A percentile compares a stretch with the other conserved stretches of the same genome.
Conservation (phyloP, 2,329 filamentous ascomycete species). For the Venturia nashicola region DNA sequence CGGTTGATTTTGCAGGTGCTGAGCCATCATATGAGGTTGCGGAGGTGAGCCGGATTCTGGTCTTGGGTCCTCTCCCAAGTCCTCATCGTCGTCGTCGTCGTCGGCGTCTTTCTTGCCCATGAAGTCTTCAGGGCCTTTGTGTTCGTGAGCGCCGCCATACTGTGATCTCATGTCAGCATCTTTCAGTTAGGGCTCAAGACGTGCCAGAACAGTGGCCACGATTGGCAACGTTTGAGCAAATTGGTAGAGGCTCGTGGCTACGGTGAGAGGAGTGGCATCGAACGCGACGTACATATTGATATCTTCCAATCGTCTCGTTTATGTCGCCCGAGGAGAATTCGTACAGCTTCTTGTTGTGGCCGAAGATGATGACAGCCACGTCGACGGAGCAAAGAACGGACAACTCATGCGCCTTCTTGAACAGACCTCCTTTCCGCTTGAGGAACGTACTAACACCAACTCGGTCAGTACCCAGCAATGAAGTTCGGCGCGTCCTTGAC, state of each 20-base stretch:
- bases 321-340: slow-evolving; percentile 95
- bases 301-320: slow-evolving; percentile 75
- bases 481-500: slow-evolving; percentile 24
- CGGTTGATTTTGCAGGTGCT: slow-evolving; percentile 38
- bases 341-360: slow-evolving; percentile 97
- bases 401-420: slow-evolving; percentile 98
- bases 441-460: slow-evolving; percentile 67
- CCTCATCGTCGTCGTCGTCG: slow-evolving; percentile 74
- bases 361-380: slow-evolving; percentile 96
- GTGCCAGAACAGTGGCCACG: not conserved
- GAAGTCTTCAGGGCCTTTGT: slow-evolving; percentile 91
- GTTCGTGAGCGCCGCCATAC: slow-evolving; percentile 89
- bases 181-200: not conserved
- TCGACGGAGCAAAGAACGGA: slow-evolving; percentile 97
- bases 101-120: slow-evolving; percentile 60
- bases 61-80: slow-evolving; percentile 45
- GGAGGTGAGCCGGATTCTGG: slow-evolving; percentile 54
- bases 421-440: slow-evolving; percentile 95
- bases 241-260: no score
- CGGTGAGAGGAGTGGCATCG: not conserved
- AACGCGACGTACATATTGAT: slow-evolving; percentile 53
- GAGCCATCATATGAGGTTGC: slow-evolving; percentile 35
- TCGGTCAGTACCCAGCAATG: slow-evolving; percentile 17
- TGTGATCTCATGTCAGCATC: slow-evolving; percentile 25
- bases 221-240: slow-evolving; percentile 12